Evolutionary conservation across 164 flowering plant genomes (phyloP).

Genomic region (Cinnamomum micranthum): DNA sequence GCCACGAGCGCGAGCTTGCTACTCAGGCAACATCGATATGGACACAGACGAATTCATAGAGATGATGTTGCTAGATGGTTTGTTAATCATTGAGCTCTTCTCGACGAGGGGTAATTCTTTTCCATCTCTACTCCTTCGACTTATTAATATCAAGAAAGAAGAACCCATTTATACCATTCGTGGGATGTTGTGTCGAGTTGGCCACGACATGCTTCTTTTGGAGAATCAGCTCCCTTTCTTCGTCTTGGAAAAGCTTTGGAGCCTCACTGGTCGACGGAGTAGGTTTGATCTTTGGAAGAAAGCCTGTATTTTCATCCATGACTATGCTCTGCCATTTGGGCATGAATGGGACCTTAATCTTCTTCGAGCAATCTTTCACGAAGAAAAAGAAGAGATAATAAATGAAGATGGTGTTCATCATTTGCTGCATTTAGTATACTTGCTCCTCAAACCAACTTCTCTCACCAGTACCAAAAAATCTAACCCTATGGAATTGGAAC

Average conservation of each 20-base stretch:
- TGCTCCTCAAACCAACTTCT: not conserved
- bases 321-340: too few relatives aligned
- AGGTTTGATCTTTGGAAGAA: not conserved
- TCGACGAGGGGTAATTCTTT: too few relatives aligned
- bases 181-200: not conserved
- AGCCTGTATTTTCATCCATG: not conserved
- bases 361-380: too few relatives aligned
- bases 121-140: too few relatives aligned
- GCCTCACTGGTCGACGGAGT: not conserved
- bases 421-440: not conserved
- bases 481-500: not conserved
- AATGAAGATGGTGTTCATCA: not conserved
- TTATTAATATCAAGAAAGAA: too few relatives aligned
- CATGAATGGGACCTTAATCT: too few relatives aligned
- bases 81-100: slow-evolving; percentile 7
- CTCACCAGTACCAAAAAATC: not conserved
- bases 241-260: not conserved
- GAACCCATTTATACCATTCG: not conserved
- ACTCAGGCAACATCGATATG: slow-evolving; percentile 33
- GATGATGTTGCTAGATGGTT: slow-evolving; percentile 10
- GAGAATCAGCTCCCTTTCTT: slow-evolving; percentile 14
- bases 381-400: not conserved
- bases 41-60: slow-evolving; percentile 26
- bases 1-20: slow-evolving; percentile 34
- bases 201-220: not conserved